Evolutionary conservation across 331 rosid genomes (phyloP), one percentile per base, ranked within the genome.

Genomic region (Telfairia occidentalis): DNA sequence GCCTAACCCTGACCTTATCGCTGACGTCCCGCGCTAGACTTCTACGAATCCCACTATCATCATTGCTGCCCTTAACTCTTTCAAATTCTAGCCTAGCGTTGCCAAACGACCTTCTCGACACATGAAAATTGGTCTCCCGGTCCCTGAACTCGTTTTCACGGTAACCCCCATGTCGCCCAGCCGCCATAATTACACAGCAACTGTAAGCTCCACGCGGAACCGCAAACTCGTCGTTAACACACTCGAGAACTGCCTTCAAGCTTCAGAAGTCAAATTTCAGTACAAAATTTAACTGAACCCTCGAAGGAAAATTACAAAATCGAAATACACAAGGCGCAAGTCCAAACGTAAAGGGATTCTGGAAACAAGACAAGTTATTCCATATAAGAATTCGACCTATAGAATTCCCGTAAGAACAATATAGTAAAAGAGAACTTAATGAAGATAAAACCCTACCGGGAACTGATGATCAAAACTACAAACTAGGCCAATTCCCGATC

Each of bases 141-240:
- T 89, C 96, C 83, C 91, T 87, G 72, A 88, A 85, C 82, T 90
- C 97, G 73, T 84, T 89, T 5, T 92, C 96, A 35, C 85, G 93
- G 82, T 90, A 90, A 54, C 89, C 89, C 13, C 97, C 97, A 77
- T 90, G 93, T 74, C 93, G 85, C 37, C 99, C 97, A 83, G 97
- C 90, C 59, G 99, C 96, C 99, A 95, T 94, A 64, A 54, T 78
- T 71, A 48, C 23, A 74, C 79, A 69, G 54, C n/a, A 73, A 42
- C 13, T 67, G 34, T 49, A 55, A 55, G 40, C 34, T 74, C 37
- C 35, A 73, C 1, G 10, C 40, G 64, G 24, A 8, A 57, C 64
- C 54, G 53, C 45, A 42, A 75, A 71, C 45, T 35, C 43, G 40
- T 45, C 5, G 30, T 24, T 9, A 38, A 34, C 43, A 72, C 45